Base-by-base conservation (phyloP, 1,139 yeast species). In the Waltiozyma sp. region DNA sequence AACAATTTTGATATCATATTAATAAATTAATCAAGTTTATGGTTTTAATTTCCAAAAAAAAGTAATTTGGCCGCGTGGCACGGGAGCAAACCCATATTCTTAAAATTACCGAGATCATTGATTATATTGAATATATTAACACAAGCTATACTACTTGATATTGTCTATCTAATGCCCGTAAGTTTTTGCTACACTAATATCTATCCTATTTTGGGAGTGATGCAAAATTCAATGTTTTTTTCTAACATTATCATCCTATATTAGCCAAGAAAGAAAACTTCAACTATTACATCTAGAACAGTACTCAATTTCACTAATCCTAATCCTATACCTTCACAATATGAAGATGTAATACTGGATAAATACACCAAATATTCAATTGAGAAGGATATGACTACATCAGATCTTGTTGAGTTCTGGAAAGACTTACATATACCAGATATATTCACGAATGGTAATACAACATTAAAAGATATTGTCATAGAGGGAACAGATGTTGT, bases 291-390 rank as follows among this genome's bases (percentile, higher is more conserved):
- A 4, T 48, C 43, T 28, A 43, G 44, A n/a, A 43, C 48, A 3
- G 61, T 64, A 14, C 52, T 55, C 14, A 47, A 51, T 37, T 65
- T 65, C 45, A 45, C 54, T 10, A 49, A 56, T 11, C 63, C 64
- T 4, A 41, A 43, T 16, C 42, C 45, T 16, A 53, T 68, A 2
- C 72, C 73, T 1, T 50, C 53, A n/a, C 62, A 60, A 9, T 54
- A 68, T 4, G 74, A 68, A 47, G 72, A 68, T 48, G 63, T 59
- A 38, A 56, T 70, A 4, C 53, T 70, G 10, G 66, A 59, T 19
- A 56, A 60, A 2, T 69, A 63, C 51, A 64, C 71, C 0, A 56
- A 54, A 16, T 64, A 59, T 44, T 63, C 68, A 28, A 55, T 65
- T 28, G 66, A 65, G 2, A 49, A 54, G 4, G 68, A 62, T 38